phyloP scores from a whole-genome alignment of 768 basidiomycete genomes.

The Suillus subaureus region DNA sequence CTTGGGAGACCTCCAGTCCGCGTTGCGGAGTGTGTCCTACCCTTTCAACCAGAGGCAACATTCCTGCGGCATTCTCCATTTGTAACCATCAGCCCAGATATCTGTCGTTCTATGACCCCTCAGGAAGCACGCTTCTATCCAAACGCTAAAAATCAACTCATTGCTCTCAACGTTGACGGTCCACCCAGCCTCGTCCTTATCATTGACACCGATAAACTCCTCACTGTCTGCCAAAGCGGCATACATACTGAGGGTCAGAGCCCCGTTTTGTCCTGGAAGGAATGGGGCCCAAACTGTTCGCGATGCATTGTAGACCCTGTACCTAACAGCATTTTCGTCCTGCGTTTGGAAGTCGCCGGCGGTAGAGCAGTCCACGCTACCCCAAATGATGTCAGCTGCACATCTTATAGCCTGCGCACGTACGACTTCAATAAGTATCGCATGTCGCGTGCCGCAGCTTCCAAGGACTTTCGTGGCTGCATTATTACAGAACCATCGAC shows the following conservation, averaged over 20 bases:
- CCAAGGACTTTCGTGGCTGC: background rate
- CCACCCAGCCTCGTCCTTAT: background rate
- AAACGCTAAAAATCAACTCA: background rate
- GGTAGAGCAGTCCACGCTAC: background rate
- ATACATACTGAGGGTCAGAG: background rate
- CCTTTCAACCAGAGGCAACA: background rate
- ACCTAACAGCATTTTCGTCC: background rate
- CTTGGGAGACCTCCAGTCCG: background rate
- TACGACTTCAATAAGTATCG: slow-evolving; percentile 2
- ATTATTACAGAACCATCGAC: background rate
- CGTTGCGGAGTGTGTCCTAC: background rate
- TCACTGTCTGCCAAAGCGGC: background rate
- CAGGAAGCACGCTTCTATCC: background rate
- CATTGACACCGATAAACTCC: background rate
- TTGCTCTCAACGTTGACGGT: slow-evolving; percentile 1
- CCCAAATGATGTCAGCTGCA: background rate
- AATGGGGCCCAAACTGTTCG: slow-evolving; percentile 3
- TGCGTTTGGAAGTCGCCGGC: slow-evolving; percentile 2
- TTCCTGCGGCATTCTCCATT: slow-evolving; percentile 1
- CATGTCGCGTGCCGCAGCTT: slow-evolving; percentile 3
- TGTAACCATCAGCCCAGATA: background rate
- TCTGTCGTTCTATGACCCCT: background rate
- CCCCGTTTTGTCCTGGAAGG: background rate
- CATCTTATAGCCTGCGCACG: background rate
- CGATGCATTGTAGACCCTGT: background rate